Evolutionary conservation across 2,329 filamentous ascomycete species (phyloP).

Genomic region (Pseudogymnoascus sp.): DNA sequence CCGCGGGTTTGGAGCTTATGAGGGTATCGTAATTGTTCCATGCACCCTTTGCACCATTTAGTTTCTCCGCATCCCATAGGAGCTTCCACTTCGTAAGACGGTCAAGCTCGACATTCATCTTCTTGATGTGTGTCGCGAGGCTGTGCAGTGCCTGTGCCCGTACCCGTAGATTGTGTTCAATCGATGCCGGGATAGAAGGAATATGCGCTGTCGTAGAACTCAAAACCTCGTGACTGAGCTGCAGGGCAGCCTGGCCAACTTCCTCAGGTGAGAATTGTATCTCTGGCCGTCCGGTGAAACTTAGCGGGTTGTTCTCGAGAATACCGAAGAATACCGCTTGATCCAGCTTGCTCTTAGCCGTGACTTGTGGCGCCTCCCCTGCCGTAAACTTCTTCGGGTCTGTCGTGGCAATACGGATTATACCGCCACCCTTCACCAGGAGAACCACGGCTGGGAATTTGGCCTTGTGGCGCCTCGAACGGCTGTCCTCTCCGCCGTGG

Average conservation of each 20-base stretch:
- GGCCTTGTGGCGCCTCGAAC: conserved; percentile 43
- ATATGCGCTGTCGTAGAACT: conserved; percentile 68
- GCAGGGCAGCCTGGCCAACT: conserved; percentile 65
- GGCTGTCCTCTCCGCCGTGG: conserved; percentile 37
- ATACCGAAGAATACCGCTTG: conserved; percentile 90
- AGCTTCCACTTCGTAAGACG: conserved; percentile 66
- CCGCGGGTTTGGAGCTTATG: conserved; percentile 47
- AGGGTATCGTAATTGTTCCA: conserved; percentile 75
- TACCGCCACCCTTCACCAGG: conserved; percentile 53
- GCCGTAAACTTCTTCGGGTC: conserved; percentile 53
- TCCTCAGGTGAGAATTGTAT: conserved; percentile 60
- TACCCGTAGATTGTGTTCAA: conserved; percentile 71
- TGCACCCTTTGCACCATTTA: conserved; percentile 67
- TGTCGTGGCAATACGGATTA: conserved; percentile 49
- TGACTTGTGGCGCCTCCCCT: conserved; percentile 53
- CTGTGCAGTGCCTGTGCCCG: conserved; percentile 66
- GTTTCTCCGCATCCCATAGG: conserved; percentile 83
- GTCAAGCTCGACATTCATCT: conserved; percentile 57
- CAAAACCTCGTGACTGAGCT: conserved; percentile 74
- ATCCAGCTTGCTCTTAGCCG: conserved; percentile 81
- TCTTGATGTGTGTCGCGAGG: conserved; percentile 62
- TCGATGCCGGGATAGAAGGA: conserved; percentile 60
- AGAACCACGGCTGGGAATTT: conserved; percentile 56
- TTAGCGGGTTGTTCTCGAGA: conserved; percentile 75
- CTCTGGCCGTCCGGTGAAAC: conserved; percentile 62